Conservation (phyloP, 805 yeast genomes). For the Starmerella stellata region DNA sequence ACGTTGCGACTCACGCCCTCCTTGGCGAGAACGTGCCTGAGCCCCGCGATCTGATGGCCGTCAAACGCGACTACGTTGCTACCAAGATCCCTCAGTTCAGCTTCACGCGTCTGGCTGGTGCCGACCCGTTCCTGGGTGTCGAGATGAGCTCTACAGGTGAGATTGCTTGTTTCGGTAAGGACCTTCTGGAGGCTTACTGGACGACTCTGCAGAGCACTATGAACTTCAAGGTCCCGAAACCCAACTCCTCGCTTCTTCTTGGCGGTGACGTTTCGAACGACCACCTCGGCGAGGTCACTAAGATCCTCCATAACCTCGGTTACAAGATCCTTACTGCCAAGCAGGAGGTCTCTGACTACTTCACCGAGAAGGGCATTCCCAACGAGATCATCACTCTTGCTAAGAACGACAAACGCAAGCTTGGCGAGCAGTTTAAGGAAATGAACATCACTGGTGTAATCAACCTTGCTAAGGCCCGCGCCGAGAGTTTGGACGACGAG, state of each 20-base stretch:
- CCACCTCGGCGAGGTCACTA: conserved; percentile 56
- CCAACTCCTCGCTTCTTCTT: conserved; percentile 73
- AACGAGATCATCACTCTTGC: conserved; percentile 74
- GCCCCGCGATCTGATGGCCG: conserved; percentile 69
- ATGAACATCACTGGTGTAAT: conserved; percentile 73
- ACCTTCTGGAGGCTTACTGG: conserved; percentile 87
- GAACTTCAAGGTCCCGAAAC: conserved; percentile 88
- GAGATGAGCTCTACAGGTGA: conserved; percentile 99
- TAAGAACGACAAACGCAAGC: conserved; percentile 75
- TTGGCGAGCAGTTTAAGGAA: conserved; percentile 82
- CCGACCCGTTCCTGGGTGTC: conserved; percentile 96
- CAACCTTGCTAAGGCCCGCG: conserved; percentile 81
- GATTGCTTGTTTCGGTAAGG: conserved; percentile 87
- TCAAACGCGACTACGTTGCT: conserved; percentile 66
- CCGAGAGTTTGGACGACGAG: conserved; percentile 64
- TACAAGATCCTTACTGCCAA: conserved; percentile 70
- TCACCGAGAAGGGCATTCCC: conserved; percentile 28
- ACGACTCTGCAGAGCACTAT: conserved; percentile 88
- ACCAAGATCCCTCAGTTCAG: conserved; percentile 97
- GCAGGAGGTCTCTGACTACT: conserved; percentile 50
- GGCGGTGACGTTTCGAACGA: conserved; percentile 80
- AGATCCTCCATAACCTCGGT: conserved; percentile 50
- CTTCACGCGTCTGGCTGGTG: conserved; percentile 95
- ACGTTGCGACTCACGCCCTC: conserved; percentile 79
- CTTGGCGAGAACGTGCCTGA: conserved; percentile 53